Percentiles rank a stretch among this genome's conserved stretches.
Conservation (phyloP, 306 rosid genomes). For the Castanopsis chinensis region DNA sequence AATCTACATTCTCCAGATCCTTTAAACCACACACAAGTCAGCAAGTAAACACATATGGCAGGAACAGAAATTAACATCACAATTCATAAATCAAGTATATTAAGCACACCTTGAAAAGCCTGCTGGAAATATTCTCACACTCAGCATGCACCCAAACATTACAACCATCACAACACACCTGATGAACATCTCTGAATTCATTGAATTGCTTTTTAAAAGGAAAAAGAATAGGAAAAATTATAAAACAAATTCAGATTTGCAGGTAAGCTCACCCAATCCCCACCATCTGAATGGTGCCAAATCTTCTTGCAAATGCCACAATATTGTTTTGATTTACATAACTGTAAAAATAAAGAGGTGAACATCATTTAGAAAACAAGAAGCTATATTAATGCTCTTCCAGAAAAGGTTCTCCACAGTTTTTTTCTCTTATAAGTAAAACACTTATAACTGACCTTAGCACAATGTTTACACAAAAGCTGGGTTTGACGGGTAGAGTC, state of each 20-base stretch:
- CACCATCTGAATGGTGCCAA: slow-evolving; percentile 96
- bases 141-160: slow-evolving; percentile 99
- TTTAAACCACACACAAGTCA: slow-evolving; percentile 35
- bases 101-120: slow-evolving; percentile 61
- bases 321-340: slow-evolving; percentile 83
- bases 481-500: slow-evolving; percentile 42
- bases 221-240: not conserved
- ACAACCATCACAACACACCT: slow-evolving; percentile 98
- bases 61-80: not conserved
- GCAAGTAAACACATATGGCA: slow-evolving; percentile 15
- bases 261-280: slow-evolving; percentile 83
- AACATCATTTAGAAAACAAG: slow-evolving; percentile 8
- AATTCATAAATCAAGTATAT: slow-evolving; percentile 12
- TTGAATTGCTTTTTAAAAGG: slow-evolving; percentile 10
- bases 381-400: not conserved
- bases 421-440: not conserved
- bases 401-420: not conserved
- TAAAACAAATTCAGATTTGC: slow-evolving; percentile 18
- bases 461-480: slow-evolving; percentile 74
- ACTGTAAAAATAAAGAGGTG: slow-evolving; percentile 39
- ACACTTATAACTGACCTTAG: slow-evolving; percentile 53
- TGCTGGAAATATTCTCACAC: slow-evolving; percentile 66
- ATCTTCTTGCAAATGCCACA: slow-evolving; percentile 95
- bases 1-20: slow-evolving; percentile 73
- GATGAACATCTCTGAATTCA: slow-evolving; percentile 29